Evolutionary conservation across 1,139 yeast species (phyloP), one percentile per base, ranked within the genome.

Genomic region (Kazachstania sp.): DNA sequence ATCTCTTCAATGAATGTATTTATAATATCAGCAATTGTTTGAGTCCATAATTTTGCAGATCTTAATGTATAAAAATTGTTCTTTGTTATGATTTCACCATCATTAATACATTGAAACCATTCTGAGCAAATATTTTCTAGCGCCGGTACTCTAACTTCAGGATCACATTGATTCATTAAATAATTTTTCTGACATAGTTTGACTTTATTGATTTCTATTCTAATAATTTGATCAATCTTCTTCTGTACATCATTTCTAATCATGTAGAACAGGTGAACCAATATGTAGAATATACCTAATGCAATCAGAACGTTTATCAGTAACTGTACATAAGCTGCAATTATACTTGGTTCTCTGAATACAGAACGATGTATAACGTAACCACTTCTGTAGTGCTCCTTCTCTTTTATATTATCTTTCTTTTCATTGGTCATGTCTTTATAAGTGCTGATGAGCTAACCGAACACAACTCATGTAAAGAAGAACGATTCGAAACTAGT

Each of bases 1-100:
- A 84, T 72, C 0, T 86, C 85, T 53, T 81, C 85, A 16, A 82
- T 70, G 50, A 83, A 71, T 0, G 83, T 73, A 55, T 81, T 81
- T n/a, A 82, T 51, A 11, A 82, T 70, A 48, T 78, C 67, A 0
- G 87, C 88, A 2, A 83, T 55, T 0, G 83, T 78, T 49, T 78
- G 78, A 0, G 86, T 86, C 61, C 81, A 75, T 13, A 82, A 70
- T 50, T 71, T 71, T 6, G 82, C 74, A 11, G 62, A 57, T 47
- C 16, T 43, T 26, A 37, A 68, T 68, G 46, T 72, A 68, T 66
- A 59, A 68, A 61, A 51, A 39, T 60, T 60, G 3, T 81, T 77
- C n/a, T 43, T 48, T 20, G 44, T 45, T 2, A 31, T 3, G 2
- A 37, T 12, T n/a, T 78, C 44, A 46, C 78, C 78, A 53, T 75